Evolutionary conservation across 2,329 filamentous ascomycete genomes (phyloP).

Genomic region (Penicillium sp.): DNA sequence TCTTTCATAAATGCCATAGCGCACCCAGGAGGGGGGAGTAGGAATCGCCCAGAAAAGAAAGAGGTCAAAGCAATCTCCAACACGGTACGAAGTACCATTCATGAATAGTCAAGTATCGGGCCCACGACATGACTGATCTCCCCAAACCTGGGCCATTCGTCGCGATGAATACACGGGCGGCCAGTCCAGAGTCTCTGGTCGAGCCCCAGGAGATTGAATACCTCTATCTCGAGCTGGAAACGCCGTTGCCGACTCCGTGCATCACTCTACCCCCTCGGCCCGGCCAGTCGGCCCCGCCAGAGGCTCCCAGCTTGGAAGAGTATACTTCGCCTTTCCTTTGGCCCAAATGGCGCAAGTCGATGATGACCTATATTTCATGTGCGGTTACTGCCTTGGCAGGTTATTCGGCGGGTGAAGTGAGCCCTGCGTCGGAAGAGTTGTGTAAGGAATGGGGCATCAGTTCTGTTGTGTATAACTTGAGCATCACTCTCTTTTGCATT

Average conservation of each 20-base stretch:
- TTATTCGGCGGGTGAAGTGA: constrained; percentile 80
- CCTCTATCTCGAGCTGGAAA: constrained; percentile 66
- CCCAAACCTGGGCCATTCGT: constrained; percentile 11
- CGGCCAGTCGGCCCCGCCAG: constrained; percentile 51
- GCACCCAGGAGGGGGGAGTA: neutral
- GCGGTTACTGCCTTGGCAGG: constrained; percentile 76
- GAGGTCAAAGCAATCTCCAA: constrained; percentile 1
- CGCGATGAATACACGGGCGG: constrained; percentile 21
- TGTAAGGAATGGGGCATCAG: constrained; percentile 67
- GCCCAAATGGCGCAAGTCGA: constrained; percentile 68
- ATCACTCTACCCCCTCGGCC: constrained; percentile 36
- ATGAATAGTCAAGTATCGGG: constrained; percentile 1
- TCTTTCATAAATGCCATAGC: constrained; percentile 5
- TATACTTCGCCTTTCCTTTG: constrained; percentile 75
- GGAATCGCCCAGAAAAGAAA: neutral
- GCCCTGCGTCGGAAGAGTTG: constrained; percentile 69
- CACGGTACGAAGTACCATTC: neutral
- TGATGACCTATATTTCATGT: constrained; percentile 75
- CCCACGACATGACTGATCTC: neutral
- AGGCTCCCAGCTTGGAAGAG: constrained; percentile 65
- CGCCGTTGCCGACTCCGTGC: constrained; percentile 55
- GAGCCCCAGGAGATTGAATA: constrained; percentile 51
- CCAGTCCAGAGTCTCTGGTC: constrained; percentile 20
- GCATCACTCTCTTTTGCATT: constrained; percentile 78
- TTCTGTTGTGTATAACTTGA: constrained; percentile 67